Evolutionary conservation across 2,329 filamentous ascomycete species (phyloP), one percentile per base, ranked within the genome.

Genomic region (Penicillium verrucosum): DNA sequence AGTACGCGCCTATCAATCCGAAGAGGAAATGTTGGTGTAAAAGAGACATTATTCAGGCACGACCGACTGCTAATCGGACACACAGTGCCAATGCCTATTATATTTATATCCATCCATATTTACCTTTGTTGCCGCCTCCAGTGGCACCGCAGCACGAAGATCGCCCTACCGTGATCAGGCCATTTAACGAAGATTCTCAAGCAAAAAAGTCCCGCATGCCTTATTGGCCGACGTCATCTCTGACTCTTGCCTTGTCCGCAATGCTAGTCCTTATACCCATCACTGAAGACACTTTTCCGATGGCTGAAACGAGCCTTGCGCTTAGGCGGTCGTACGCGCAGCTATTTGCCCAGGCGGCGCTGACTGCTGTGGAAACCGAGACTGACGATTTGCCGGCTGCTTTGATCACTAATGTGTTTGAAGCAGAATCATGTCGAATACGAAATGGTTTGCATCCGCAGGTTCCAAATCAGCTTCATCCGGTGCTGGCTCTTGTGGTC

Each of bases 61-160:
- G 23, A 44, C 14, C 0, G 30, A 32, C 8, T 16, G 16, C 54
- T 60, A 12, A 54, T 37, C 18, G 7, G 37, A 18, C 3, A 21
- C 16, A 29, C 37, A 69, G 67, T 41, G 9, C 58, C 18, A 68
- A 68, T 37, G 64, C 66, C 5, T 68, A 69, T 48, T 68, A 69
- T 37, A 59, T 68, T 3, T 67, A 60, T 34, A 63, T 69, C 41
- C 67, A 68, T 40, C 59, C 64, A 25, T 68, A 66, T 43, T 49
- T 68, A 18, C 64, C 66, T 2, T 23, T 68, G n/a, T 47, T 68
- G 4, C 67, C 65, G 0, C 54, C 61, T 6, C 42, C 62, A 1
- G 30, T 56, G 4, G 14, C 21, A n/a, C 51, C 54, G 0, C 57
- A 43, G 23, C 54, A 59, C 36, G 52, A 61, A 40, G 64, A 68